A percentile compares a stretch with the other conserved stretches of the same genome.
These are phyloP conservation scores for Pyrenula massariospora DNA, from an alignment of 495 filamentous ascomycete genomes.

Conservation along the genomic window DNA sequence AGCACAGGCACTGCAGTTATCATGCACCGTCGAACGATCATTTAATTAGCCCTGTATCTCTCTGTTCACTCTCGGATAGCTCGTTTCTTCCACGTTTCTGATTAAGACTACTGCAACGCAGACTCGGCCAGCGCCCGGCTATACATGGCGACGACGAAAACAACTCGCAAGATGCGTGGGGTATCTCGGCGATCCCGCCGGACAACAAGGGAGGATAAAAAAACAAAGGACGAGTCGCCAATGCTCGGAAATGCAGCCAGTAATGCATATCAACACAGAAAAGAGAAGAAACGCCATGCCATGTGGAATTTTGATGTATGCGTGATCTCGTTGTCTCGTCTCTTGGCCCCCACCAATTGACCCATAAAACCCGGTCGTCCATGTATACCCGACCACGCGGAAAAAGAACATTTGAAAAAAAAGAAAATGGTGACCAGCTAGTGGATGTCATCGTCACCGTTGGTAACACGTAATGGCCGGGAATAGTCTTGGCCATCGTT, in stretches of 20 bases:
- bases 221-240: neutral
- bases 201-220: neutral
- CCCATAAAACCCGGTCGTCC: neutral
- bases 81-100: no score
- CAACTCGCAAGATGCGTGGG: neutral
- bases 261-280: neutral
- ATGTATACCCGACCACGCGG: neutral
- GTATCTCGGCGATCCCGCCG: neutral
- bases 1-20: no score
- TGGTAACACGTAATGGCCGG: slow-evolving; percentile 17
- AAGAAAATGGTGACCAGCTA: neutral
- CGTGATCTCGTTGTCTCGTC: neutral
- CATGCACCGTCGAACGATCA: no score
- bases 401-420: neutral
- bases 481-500: slow-evolving; percentile 48
- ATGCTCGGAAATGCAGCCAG: neutral
- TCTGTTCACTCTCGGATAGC: neutral
- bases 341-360: neutral
- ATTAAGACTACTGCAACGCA: neutral
- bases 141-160: neutral
- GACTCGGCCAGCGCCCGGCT: neutral
- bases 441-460: neutral
- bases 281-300: neutral
- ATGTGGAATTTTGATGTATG: neutral
- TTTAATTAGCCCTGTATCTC: neutral